A percentile compares a stretch with the other conserved stretches of the same genome.
Conservation (phyloP, 208 protist species). For the Paratrypanosoma confusum region DNA sequence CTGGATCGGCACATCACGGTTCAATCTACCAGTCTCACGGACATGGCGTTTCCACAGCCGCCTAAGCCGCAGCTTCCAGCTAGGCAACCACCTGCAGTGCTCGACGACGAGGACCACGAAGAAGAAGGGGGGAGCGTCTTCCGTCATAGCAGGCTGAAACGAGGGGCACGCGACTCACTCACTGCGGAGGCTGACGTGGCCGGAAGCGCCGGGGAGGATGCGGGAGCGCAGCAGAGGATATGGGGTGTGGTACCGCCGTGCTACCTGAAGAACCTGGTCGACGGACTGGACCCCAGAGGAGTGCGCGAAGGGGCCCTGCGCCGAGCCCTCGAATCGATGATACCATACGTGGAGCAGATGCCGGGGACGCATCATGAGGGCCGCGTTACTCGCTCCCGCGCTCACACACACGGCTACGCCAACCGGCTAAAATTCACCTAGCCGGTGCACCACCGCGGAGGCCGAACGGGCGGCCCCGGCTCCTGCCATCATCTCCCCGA, state of each 20-base stretch:
- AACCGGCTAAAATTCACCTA: conserved; percentile 64
- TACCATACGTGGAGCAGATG: conserved; percentile 33
- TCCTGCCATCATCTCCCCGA: too few relatives aligned
- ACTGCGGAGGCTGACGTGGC: background rate
- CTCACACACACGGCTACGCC: conserved; percentile 65
- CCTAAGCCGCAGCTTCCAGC: conserved; percentile 17
- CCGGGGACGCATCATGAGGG: conserved; percentile 18
- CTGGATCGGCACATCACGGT: conserved; percentile 52
- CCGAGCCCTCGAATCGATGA: conserved; percentile 25
- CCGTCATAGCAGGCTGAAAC: background rate
- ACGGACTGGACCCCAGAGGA: conserved; percentile 51
- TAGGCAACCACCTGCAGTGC: conserved; percentile 5
- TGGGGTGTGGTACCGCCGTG: conserved; percentile 60
- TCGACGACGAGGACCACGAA: conserved; percentile 41
- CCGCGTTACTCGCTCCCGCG: conserved; percentile 47
- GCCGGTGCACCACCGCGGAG: too few relatives aligned
- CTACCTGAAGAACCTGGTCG: conserved; percentile 44
- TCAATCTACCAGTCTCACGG: conserved; percentile 37
- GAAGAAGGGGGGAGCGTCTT: background rate
- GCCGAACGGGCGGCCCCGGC: too few relatives aligned
- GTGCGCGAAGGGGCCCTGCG: conserved; percentile 50
- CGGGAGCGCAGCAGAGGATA: conserved; percentile 13
- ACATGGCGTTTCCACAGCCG: conserved; percentile 18
- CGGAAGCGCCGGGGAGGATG: background rate
- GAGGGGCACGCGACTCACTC: background rate